Base-by-base conservation (phyloP, 805 yeast species). In the Schwanniomyces polymorphus region DNA sequence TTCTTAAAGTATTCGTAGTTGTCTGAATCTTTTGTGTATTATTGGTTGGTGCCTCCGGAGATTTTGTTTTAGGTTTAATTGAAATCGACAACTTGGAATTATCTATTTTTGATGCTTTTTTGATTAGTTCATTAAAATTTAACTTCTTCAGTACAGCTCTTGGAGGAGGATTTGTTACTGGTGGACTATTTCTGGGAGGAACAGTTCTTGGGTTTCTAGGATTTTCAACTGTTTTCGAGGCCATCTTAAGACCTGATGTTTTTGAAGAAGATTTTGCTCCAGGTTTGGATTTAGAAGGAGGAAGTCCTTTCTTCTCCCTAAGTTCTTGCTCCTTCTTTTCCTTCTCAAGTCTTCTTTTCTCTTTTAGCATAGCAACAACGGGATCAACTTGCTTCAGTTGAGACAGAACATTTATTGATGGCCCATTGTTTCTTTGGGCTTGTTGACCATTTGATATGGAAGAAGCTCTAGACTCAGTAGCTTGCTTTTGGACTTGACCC, bases 291-390 rank as follows among this genome's bases (percentile, higher is more conserved):
- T 58, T 63, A 33, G 56, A 57, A 3, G 68, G 65, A 5, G 64
- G 50, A 7, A 64, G 44, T 4, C 76, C 74, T 51, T 63, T 68
- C 52, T 64, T 66, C 42, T 56, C 64, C 41, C 68, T 58, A 28
- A 55, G 56, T 47, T 72, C 70, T 27, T 58, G 56, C 41, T 70
- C 71, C 44, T 69, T 63, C 38, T 69, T 70, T 31, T 79, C 79
- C 34, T 67, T 72, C 51, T 86, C 90, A 37, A 72, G 64, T 49
- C 81, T 70, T 58, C 92, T 70, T 2, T 84, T 80, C 48, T 85
- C 91, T 53, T 86, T 86, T 33, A 86, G 66, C 47, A 86, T 64
- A 31, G 80, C 81, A 7, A 86, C 88, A 4, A 89, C 89, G 0
- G 91, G 90, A 58, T 86, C 92, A 5, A 76, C 71, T 18, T 66